Conservation (phyloP, 208 protist species). For the Blastocrithidia nonstop region DNA sequence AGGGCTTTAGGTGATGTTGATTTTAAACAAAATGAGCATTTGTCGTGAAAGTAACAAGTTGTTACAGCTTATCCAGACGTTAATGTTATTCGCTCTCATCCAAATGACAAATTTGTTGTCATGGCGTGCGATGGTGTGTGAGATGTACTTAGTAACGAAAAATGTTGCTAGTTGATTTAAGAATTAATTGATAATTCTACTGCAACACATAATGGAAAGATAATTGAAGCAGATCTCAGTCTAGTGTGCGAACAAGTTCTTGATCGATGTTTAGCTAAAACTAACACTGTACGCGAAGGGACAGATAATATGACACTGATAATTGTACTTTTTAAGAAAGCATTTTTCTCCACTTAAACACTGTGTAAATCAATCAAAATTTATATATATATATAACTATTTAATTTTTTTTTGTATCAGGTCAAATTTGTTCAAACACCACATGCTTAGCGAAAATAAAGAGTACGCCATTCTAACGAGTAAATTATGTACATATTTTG, state of each 20-base stretch:
- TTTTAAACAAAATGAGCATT: constrained; percentile 61
- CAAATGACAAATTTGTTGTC: constrained; percentile 79
- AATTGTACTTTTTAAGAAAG: constrained; percentile 67
- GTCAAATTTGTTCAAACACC: too few species aligned
- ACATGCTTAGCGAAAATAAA: too few species aligned
- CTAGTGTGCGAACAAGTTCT: constrained; percentile 65
- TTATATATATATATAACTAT: constrained; percentile 1
- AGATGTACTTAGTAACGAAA: constrained; percentile 82
- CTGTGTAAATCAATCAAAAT: not conserved
- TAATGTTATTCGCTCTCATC: constrained; percentile 9
- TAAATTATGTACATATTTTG: too few species aligned
- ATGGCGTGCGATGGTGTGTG: constrained; percentile 89
- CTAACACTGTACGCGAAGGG: constrained; percentile 24
- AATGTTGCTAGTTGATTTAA: constrained; percentile 42
- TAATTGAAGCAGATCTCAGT: constrained; percentile 49
- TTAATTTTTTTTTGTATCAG: constrained; percentile 8
- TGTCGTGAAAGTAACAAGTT: constrained; percentile 48
- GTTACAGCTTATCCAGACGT: constrained; percentile 77
- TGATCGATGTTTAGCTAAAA: constrained; percentile 50
- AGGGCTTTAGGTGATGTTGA: constrained; percentile 88
- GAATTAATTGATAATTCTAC: constrained; percentile 5
- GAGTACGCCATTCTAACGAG: too few species aligned
- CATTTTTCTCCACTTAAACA: constrained; percentile 19
- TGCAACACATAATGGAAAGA: constrained; percentile 7
- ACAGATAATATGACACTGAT: constrained; percentile 87